Base-by-base conservation (phyloP, 1,284 basidiomycete genomes). In the Ceratobasidium sp. region DNA sequence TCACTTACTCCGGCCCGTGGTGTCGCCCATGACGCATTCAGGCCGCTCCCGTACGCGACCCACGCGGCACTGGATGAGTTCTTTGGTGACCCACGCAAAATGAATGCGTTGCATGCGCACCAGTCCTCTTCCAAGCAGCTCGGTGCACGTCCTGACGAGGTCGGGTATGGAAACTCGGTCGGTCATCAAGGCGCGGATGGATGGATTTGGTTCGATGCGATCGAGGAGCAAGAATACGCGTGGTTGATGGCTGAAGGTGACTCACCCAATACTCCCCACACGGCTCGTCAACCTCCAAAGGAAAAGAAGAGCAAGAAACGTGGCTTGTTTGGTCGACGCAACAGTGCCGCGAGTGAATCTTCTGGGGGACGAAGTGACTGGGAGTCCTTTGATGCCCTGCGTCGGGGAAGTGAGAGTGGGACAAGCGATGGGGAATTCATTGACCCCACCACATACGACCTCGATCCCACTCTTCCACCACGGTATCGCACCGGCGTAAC, bases 41-140 rank as follows among this genome's bases (percentile, higher is more conserved):
- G 64, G 31, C 64, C 64, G 35, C 53, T 68, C 17, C 64, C 64
- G 17, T 68, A 68, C 35, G 53, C 64, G 52, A 68, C 64, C 10
- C 64, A 68, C 47, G 64, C 53, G 15, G 64, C 64, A 10, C 42
- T 56, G 29, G 64, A 68, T 53, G 53, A 68, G 12, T 68, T 68
- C 47, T 68, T 68, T 31, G 64, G 64, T 29, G 53, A 68, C 20
- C 64, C 52, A 68, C 64, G 53, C 52, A 68, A 68, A 32, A 68
- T 68, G 64, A 56, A 68, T 49, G 64, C 64, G 53, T 20, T 68
- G 8, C 52, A 68, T 34, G 53, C 64, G 42, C 64, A 68, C 31
- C 64, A 68, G 29, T 54, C 64, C 6, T 13, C 64, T 17, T 54
- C 64, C 50, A 42, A 54, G 29, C 64, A 67, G 29, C 50, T 54